Conservation (phyloP, 2,329 filamentous ascomycete species). For the Tolypocladium ophioglossoides region DNA sequence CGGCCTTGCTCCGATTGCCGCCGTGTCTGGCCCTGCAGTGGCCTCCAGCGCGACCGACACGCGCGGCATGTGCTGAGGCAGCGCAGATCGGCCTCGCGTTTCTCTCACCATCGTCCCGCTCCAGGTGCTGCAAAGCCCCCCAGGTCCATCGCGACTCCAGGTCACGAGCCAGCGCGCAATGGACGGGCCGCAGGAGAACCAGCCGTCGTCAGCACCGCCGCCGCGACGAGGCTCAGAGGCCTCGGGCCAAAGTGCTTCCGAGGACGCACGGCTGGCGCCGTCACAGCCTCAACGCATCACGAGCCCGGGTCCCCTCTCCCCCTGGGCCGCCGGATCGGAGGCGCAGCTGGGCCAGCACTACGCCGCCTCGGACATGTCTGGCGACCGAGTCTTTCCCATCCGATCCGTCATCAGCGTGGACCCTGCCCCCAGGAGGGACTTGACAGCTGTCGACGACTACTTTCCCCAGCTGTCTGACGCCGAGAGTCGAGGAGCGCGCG, state of each 20-base stretch:
- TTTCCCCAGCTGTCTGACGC: conserved; percentile 22
- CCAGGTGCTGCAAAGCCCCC: neutral
- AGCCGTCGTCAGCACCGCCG: neutral
- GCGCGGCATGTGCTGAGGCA: neutral
- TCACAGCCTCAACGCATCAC: neutral
- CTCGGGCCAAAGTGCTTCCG: neutral
- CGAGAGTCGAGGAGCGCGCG: conserved; percentile 18
- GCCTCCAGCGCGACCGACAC: neutral
- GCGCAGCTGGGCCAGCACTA: conserved; percentile 23
- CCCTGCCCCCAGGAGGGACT: conserved; percentile 29
- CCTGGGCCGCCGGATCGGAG: conserved; percentile 32
- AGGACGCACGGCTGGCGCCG: neutral
- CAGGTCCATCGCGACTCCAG: neutral
- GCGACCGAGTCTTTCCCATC: conserved; percentile 68
- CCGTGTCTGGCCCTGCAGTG: too few species aligned
- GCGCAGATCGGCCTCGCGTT: neutral
- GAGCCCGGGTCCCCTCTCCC: conserved; percentile 21
- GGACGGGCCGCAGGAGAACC: neutral
- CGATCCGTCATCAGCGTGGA: conserved; percentile 68
- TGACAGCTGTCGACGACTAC: conserved; percentile 25
- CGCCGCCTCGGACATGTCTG: conserved; percentile 23
- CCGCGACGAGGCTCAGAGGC: neutral
- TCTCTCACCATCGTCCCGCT: neutral
- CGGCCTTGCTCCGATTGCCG: too few species aligned
- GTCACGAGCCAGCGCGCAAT: neutral